Evolutionary conservation across 805 yeast genomes (phyloP), one percentile per base, ranked within the genome.

Genomic region (Wickerhamomyces subpelliculosus): DNA sequence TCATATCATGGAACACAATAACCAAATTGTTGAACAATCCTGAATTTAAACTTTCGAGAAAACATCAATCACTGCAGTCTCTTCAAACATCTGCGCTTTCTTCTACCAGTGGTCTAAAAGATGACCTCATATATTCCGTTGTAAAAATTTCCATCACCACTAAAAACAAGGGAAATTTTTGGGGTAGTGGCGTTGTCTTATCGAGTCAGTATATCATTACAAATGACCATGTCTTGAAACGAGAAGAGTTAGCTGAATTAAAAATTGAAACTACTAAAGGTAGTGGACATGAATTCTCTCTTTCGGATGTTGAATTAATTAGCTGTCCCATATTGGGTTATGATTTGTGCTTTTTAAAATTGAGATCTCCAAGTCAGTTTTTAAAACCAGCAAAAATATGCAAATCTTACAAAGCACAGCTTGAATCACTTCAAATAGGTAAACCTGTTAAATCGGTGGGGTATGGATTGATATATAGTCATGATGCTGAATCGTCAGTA

Each of bases 151-250:
- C 55, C 2, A 52, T 51, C 5, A 31, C 34, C 7, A 34, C 54
- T 1, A 18, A 17, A 1, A 35, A 35, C 13, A 52, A 55, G 5
- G 36, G 41, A n/a, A n/a, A 13, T 10, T 54, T 44, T 30, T 55
- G 58, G 58, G 59, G 59, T 1, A 52, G 57, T 42, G 59, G 59
- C 5, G 45, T 55, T n/a, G 34, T 47, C 3, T 23, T 55, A 4
- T 38, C 48, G 2, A 14, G 37, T 0, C 31, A 37, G 8, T 35
- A 37, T 16, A 52, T 55, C 19, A 46, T 51, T 4, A 55, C 59
- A 2, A 55, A 55, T 32, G 35, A 42, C 12, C 59, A 55, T 38
- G 59, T 55, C 10, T 27, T 55, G 16, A 48, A 49, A 31, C 34
- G 43, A 7, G 39, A 41, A 2, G n/a, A 34, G 1, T 13, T 52